Base-by-base conservation (phyloP, 2,329 filamentous ascomycete genomes). In the Fusarium musae region DNA sequence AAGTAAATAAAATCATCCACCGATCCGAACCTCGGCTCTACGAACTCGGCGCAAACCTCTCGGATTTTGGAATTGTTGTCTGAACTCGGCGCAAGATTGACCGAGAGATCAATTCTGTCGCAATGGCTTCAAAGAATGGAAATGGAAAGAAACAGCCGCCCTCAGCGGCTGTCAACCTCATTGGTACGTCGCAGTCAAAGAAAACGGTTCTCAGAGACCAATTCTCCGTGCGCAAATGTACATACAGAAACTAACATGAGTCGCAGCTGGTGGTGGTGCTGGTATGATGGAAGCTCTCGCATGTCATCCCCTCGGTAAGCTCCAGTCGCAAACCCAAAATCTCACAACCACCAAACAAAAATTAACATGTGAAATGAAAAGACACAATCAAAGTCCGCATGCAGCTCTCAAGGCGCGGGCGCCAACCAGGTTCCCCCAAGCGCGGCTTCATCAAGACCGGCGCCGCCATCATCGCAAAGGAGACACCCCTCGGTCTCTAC, bases 321-420 rank as follows among this genome's bases (percentile, higher is more conserved):
- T 64, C 34, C 62, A 53, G 28, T 61, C 62, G 43, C 44, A 66
- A 60, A 66, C n/a, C 39, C 47, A 28, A 36, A 52, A 17, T 40
- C 26, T 11, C 8, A 17, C 21, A 23, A 47, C 12, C 12, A 47
- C 12, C 12, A 26, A 39, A n/a, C 50, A 23, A 21, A 28, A 28
- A 42, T 63, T 71, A 57, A 73, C 64, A 42, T 50, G 34, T 61
- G 36, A 50, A 16, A 32, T 42, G 28, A 23, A 30, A 64, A 93
- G 94, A 98, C 84, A 98, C 95, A 68, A 97, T 98, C 87, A 98
- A 99, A 89, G 96, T 99, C 71, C 95, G 96, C 78, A 99, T 99
- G 97, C 96, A 99, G 86, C 92, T 99, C 69, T 98, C 96, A 63
- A 90, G 93, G 75, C 91, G 96, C 82, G 94, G 93, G 56, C 90